A percentile compares a stretch with the other conserved stretches of the same genome.
These are phyloP conservation scores for Rugosomyces carneus DNA, from an alignment of 1,284 basidiomycete species.

Conservation along the genomic window DNA sequence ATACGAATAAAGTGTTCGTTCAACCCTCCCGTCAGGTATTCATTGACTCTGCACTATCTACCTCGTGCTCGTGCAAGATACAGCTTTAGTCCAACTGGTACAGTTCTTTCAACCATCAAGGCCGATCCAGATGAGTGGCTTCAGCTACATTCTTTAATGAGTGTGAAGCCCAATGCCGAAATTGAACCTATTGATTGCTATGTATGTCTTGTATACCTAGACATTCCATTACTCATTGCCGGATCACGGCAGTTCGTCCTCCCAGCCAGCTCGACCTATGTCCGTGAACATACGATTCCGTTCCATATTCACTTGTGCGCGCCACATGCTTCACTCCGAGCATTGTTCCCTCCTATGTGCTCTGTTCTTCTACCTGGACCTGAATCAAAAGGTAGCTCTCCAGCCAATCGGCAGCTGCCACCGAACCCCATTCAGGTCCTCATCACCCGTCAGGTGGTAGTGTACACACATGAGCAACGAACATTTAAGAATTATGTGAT, in stretches of 20 bases:
- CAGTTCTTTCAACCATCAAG: constrained; percentile 4
- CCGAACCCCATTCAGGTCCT: constrained; percentile 3
- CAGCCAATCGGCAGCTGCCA: background rate
- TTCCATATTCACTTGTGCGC: constrained; percentile 35
- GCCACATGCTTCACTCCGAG: constrained; percentile 26
- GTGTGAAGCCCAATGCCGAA: constrained; percentile 5
- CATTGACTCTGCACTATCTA: constrained; percentile 2
- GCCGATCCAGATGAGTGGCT: constrained; percentile 6
- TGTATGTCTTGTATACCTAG: background rate
- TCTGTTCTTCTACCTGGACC: constrained; percentile 25
- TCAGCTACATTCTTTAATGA: constrained; percentile 5
- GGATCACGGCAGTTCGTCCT: constrained; percentile 3
- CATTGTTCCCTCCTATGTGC: constrained; percentile 23
- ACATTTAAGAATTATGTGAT: constrained; percentile 27
- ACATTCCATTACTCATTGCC: background rate
- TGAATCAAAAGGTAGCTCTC: background rate
- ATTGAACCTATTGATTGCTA: constrained; percentile 9
- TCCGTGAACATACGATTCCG: constrained; percentile 22
- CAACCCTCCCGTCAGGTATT: background rate
- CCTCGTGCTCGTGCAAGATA: constrained; percentile 6
- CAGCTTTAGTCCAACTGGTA: background rate
- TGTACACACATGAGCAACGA: constrained; percentile 28
- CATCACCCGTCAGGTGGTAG: constrained; percentile 29
- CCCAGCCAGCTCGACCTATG: constrained; percentile 3
- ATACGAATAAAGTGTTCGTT: background rate